Percentiles rank a stretch among this genome's conserved stretches.
phyloP scores from a whole-genome alignment of 1,284 basidiomycete genomes.

The Neolentinus lepideus region DNA sequence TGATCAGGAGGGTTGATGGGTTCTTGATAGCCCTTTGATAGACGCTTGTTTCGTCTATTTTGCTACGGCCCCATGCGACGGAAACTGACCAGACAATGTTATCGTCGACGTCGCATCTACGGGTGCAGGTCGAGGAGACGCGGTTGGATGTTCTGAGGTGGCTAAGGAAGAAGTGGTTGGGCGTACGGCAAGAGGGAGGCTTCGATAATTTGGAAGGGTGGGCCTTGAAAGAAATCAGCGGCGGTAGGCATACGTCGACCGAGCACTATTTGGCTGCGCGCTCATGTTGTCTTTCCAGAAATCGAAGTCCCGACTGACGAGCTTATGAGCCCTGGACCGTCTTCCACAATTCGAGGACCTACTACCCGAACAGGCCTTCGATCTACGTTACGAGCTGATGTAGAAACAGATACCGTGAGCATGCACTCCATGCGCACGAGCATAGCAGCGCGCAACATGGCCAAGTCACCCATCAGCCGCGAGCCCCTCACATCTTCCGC shows the following conservation, averaged over 20 bases:
- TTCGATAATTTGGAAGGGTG: slow-evolving; percentile 79
- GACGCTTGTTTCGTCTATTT: slow-evolving; percentile 68
- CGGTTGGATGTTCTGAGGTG: slow-evolving; percentile 63
- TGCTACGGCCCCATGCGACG: slow-evolving; percentile 60
- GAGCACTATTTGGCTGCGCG: slow-evolving; percentile 6
- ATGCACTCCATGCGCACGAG: slow-evolving; percentile 51
- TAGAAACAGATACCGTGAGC: slow-evolving; percentile 36
- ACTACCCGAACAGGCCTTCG: slow-evolving; percentile 19
- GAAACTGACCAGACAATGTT: slow-evolving; percentile 55
- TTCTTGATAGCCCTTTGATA: slow-evolving; percentile 21
- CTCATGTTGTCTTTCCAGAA: slow-evolving; percentile 37
- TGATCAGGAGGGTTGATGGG: not conserved
- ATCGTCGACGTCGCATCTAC: slow-evolving; percentile 54
- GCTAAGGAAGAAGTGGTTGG: slow-evolving; percentile 66
- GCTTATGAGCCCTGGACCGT: slow-evolving; percentile 37
- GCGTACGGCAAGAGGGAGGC: slow-evolving; percentile 71
- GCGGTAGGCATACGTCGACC: slow-evolving; percentile 63
- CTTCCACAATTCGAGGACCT: slow-evolving; percentile 9
- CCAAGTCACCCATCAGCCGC: slow-evolving; percentile 14
- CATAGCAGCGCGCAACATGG: slow-evolving; percentile 41
- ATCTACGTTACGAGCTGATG: slow-evolving; percentile 16
- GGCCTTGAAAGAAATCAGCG: slow-evolving; percentile 83
- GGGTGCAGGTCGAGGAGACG: slow-evolving; percentile 65
- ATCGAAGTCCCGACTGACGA: slow-evolving; percentile 76
- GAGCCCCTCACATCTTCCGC: slow-evolving; percentile 21